Base-by-base conservation (phyloP, 2,329 filamentous ascomycete genomes). In the Nemania serpens region DNA sequence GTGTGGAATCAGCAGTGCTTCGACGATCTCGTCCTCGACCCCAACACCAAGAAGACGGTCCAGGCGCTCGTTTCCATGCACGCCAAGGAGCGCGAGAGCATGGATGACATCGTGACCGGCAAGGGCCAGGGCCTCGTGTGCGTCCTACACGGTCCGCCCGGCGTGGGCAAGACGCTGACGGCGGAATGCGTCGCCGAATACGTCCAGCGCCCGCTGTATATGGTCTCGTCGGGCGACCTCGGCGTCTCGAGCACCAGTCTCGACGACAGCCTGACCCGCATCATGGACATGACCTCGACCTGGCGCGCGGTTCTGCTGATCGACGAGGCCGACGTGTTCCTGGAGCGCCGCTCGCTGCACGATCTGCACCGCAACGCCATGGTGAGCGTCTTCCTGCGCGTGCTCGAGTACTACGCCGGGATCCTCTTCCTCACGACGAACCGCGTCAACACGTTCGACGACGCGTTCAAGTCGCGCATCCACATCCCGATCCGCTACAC, bases 101-200 rank as follows among this genome's bases (percentile, higher is more conserved):
- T 69, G 25, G 63, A 67, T 11, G 65, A 69, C 43, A 68, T 67
- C 12, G 58, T 69, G 1, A 66, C 60, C 13, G 64, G 66, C 5
- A 70, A 69, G 57, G 66, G 65, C 1, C 58, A 78, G 51, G 79
- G 79, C 3, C 73, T 82, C 17, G 76, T 82, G 45, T 75, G 79
- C 47, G 74, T 82, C 1, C 72, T 82, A 4, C 78, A 76, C 9
- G 79, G 80, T 0, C 78, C 78, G 0, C 78, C 78, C 0, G 80
- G 80, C 3, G 80, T 78, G 0, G 80, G 80, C 22, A 82, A 71
- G 55, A 69, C 68, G 1, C 65, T 78, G 15, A 78, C 75, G 1
- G 77, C 74, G 5, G 71, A 77, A 57, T 74, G 75, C 18, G 71
- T 77, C 2, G 75, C 78, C 10, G 81, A 78, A 58, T 66, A 69